Base-by-base conservation (phyloP, 2,329 filamentous ascomycete genomes). In the Stagonosporopsis vannaccii region DNA sequence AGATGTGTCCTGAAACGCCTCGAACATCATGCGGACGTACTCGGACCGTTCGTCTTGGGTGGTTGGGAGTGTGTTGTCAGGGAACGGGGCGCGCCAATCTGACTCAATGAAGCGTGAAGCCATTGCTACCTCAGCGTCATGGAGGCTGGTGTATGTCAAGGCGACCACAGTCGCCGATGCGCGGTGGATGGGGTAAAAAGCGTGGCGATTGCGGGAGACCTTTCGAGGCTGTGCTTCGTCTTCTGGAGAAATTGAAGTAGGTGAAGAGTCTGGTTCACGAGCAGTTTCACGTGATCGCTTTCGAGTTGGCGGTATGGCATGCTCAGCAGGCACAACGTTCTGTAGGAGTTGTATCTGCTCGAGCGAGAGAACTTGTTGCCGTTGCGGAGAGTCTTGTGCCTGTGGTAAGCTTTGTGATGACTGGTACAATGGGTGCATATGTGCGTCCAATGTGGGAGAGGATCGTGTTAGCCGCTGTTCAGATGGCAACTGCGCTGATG, bases 1-100 rank as follows among this genome's bases (percentile, higher is more conserved):
- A 8, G 36, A 46, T 11, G 28, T 51, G 25, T 58, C 54, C 28
- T 48, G 20, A 6, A 62, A 48, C 4, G 58, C 60, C 2, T 40
- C 22, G 19, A 58, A 20, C 23, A 62, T 32, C 20, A 41, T 11
- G 15, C 32, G 19, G n/a, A 60, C 58, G 25, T 53, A 56, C 9
- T 30, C 3, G 2, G 47, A 51, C 9, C 51, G 58, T 6, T 56
- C 33, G 2, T 28, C 6, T 28, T 43, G 41, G 2, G 43, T 58
- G 3, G 7, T 30, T 0, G 60, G 60, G 15, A 60, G 32, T 7
- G 51, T 60, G 5, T 19, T 11, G 32, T 62, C 60, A 6, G 49
- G 23, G 3, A n/a, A 13, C 4, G 57, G 57, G 5, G 49, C 8
- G 8, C 23, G 15, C 56, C 56, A 62, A 13, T 37, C 32, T 1